phyloP scores from a whole-genome alignment of 75 land plant species.

The Pinus albicaulis region DNA sequence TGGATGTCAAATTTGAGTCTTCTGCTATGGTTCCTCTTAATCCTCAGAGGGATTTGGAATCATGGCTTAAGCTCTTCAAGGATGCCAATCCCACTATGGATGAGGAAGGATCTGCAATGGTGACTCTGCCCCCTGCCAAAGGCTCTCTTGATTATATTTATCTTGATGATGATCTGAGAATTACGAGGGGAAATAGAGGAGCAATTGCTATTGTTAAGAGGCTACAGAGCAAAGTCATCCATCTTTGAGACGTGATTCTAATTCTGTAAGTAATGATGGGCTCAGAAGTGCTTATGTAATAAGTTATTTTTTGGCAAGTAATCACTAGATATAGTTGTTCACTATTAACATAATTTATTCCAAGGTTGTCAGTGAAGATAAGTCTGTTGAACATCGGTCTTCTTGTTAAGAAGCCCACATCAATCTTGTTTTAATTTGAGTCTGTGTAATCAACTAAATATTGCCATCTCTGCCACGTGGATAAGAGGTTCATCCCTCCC shows the following conservation, averaged over 20 bases:
- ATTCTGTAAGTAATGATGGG: too few species aligned
- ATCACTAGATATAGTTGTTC: too few species aligned
- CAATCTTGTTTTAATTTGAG: too few species aligned
- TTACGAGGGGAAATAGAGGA: slow-evolving; percentile 23
- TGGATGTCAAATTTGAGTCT: slow-evolving; percentile 16
- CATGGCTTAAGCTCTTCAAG: slow-evolving; percentile 16
- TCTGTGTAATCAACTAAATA: too few species aligned
- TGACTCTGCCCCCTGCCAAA: slow-evolving; percentile 18
- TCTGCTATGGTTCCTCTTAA: slow-evolving; percentile 9
- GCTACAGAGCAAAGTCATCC: slow-evolving; percentile 9
- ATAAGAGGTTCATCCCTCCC: too few species aligned
- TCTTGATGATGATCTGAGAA: slow-evolving; percentile 29
- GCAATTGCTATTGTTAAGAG: slow-evolving; percentile 9
- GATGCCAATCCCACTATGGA: slow-evolving; percentile 24
- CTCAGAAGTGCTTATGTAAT: too few species aligned
- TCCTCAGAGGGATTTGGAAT: slow-evolving; percentile 12
- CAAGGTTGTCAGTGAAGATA: too few species aligned
- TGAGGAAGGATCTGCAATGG: slow-evolving; percentile 13
- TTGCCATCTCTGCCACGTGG: too few species aligned
- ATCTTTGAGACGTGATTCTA: not conserved
- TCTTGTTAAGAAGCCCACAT: too few species aligned
- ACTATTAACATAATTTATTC: too few species aligned
- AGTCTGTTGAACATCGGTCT: too few species aligned
- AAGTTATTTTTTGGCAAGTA: too few species aligned
- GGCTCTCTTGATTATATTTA: slow-evolving; percentile 21